Conservation (phyloP, 352 stramenopile genomes). For the Phytophthora pinifolia region DNA sequence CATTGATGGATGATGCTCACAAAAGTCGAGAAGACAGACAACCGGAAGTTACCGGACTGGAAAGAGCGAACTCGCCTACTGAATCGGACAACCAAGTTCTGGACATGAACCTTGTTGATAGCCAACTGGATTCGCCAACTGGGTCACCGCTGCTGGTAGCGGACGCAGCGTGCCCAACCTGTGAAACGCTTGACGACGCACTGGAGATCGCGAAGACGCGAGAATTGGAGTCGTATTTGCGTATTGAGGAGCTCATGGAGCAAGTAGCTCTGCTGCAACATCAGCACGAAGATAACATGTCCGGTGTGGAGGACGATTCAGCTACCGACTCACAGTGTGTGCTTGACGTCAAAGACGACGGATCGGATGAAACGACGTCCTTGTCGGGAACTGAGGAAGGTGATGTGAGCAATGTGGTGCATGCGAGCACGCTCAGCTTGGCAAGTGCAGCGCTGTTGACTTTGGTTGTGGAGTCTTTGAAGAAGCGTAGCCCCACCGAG, state of each 20-base stretch:
- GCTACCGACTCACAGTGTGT: slow-evolving; percentile 14
- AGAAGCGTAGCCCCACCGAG: slow-evolving; percentile 27
- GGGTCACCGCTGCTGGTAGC: slow-evolving; percentile 21
- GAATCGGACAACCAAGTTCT: slow-evolving; percentile 27
- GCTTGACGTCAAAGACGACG: slow-evolving; percentile 25
- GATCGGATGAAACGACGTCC: slow-evolving; percentile 25
- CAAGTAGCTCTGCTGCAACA: slow-evolving; percentile 19
- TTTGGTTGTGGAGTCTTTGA: slow-evolving; percentile 29
- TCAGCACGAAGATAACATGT: slow-evolving; percentile 10
- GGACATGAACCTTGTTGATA: slow-evolving; percentile 27
- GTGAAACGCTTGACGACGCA: slow-evolving; percentile 34
- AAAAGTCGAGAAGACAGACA: slow-evolving; percentile 26
- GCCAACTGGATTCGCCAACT: slow-evolving; percentile 23
- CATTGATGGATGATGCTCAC: slow-evolving; percentile 11
- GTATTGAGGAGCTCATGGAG: slow-evolving; percentile 41
- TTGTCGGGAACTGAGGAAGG: slow-evolving; percentile 13
- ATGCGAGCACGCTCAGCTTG: slow-evolving; percentile 21
- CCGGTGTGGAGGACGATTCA: slow-evolving; percentile 3
- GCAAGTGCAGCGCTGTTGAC: slow-evolving; percentile 30
- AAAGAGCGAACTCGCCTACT: slow-evolving; percentile 27
- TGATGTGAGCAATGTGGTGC: slow-evolving; percentile 6
- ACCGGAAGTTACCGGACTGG: slow-evolving; percentile 31
- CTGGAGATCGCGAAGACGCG: slow-evolving; percentile 31
- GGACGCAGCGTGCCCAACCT: slow-evolving; percentile 26
- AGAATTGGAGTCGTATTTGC: slow-evolving; percentile 28